These are phyloP conservation scores for Metschnikowia chrysomelidarum DNA, from an alignment of 805 yeast species.

Conservation along the genomic window DNA sequence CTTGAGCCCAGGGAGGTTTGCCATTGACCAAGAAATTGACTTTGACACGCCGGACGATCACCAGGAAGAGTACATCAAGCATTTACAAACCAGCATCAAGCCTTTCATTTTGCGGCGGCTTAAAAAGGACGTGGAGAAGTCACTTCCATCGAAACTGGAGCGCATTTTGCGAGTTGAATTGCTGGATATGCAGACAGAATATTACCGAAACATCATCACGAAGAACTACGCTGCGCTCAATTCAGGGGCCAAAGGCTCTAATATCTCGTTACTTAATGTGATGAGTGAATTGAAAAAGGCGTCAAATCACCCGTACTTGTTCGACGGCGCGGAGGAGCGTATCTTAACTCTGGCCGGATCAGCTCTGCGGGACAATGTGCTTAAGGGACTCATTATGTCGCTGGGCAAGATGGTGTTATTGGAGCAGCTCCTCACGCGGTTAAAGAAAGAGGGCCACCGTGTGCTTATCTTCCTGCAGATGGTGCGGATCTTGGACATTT, in stretches of 20 bases:
- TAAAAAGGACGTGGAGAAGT: slow-evolving; percentile 96
- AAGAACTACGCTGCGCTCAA: slow-evolving; percentile 89
- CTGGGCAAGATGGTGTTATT: slow-evolving; percentile 97
- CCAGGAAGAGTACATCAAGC: slow-evolving; percentile 86
- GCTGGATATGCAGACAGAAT: slow-evolving; percentile 92
- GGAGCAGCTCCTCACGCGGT: slow-evolving; percentile 81
- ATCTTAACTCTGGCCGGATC: slow-evolving; percentile 66
- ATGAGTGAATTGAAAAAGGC: slow-evolving; percentile 97
- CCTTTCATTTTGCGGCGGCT: slow-evolving; percentile 91
- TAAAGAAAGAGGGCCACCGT: slow-evolving; percentile 92
- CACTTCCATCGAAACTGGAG: slow-evolving; percentile 93
- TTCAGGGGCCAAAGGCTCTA: slow-evolving; percentile 72
- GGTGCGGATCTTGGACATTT: slow-evolving; percentile 94
- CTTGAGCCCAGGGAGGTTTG: slow-evolving; percentile 91
- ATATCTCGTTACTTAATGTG: slow-evolving; percentile 80
- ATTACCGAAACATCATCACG: slow-evolving; percentile 90
- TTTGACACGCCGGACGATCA: slow-evolving; percentile 84
- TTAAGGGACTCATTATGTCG: slow-evolving; percentile 93
- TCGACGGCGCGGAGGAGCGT: slow-evolving; percentile 87
- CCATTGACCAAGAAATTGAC: slow-evolving; percentile 92
- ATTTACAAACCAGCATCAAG: slow-evolving; percentile 77
- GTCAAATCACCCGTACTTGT: slow-evolving; percentile 93
- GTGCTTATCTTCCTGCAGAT: slow-evolving; percentile 94
- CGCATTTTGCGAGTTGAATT: slow-evolving; percentile 92
- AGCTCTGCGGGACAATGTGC: slow-evolving; percentile 68